A percentile compares a stretch with the other conserved stretches of the same genome.
phyloP scores from a whole-genome alignment of 495 filamentous ascomycete genomes.

The Neohortaea acidophila region DNA sequence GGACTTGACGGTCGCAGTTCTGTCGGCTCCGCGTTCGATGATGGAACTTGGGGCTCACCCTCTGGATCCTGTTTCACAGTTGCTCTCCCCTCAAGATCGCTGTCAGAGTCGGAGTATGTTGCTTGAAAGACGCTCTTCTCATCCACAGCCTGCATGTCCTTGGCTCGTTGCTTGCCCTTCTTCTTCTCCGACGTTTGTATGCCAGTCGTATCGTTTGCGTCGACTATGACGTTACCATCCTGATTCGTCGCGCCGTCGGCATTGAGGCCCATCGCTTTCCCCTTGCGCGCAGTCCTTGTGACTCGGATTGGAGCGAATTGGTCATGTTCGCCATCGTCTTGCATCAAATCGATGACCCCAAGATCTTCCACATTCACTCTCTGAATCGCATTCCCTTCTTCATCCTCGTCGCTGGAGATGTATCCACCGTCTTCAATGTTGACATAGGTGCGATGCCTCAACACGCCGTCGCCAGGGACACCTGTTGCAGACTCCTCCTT shows the following conservation, averaged over 20 bases:
- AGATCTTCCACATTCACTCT: conserved; percentile 22
- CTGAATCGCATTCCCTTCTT: conserved; percentile 3
- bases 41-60: conserved; percentile 21
- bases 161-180: conserved; percentile 22
- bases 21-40: no score
- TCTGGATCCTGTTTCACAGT: conserved; percentile 22
- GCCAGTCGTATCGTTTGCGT: conserved; percentile 7
- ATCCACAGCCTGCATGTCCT: conserved; percentile 25
- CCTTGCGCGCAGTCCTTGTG: conserved; percentile 37
- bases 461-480: conserved; percentile 7
- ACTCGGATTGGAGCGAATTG: conserved; percentile 34
- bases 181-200: conserved; percentile 8
- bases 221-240: conserved; percentile 6
- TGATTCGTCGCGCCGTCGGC: conserved; percentile 34
- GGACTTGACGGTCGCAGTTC: conserved; percentile 16
- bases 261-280: conserved; percentile 36
- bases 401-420: conserved; percentile 23
- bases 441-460: background rate
- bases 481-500: conserved; percentile 3
- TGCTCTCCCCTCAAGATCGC: conserved; percentile 25
- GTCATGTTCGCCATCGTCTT: conserved; percentile 20
- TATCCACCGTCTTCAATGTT: conserved; percentile 22
- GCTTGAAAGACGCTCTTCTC: conserved; percentile 22
- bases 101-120: conserved; percentile 27
- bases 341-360: conserved; percentile 21